Percentiles rank a stretch among this genome's conserved stretches.
These are phyloP conservation scores for Adansonia grandidieri DNA, from an alignment of 441 rosid genomes.

Conservation along the genomic window DNA sequence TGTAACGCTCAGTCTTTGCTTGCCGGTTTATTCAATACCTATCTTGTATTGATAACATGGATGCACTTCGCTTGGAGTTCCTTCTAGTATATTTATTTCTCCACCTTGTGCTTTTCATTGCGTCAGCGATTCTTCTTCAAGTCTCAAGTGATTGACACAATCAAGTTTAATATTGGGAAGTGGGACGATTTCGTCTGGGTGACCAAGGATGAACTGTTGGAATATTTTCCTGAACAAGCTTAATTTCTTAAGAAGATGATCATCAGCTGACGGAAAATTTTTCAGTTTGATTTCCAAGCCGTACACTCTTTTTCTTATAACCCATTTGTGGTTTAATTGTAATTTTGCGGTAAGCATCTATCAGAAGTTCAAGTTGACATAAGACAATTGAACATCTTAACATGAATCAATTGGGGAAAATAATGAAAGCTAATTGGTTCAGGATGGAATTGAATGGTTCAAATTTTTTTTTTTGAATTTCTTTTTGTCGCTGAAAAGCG, in stretches of 20 bases:
- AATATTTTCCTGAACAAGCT: constrained; percentile 74
- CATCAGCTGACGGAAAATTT: constrained; percentile 55
- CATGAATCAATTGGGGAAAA: background rate
- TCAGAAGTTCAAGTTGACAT: constrained; percentile 3
- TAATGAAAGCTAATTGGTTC: constrained; percentile 4
- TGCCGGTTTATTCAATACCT: background rate
- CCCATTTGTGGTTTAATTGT: constrained; percentile 18
- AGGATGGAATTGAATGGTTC: background rate
- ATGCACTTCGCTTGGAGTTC: background rate
- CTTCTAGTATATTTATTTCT: background rate
- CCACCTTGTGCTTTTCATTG: background rate
- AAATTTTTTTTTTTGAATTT: too few relatives aligned
- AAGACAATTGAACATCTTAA: constrained; percentile 13
- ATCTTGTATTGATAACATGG: background rate
- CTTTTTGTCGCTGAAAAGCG: background rate
- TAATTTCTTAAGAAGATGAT: constrained; percentile 77
- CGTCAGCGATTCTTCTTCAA: constrained; percentile 78
- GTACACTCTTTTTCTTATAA: background rate
- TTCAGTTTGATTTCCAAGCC: background rate
- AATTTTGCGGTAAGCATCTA: constrained; percentile 15
- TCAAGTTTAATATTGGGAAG: constrained; percentile 55
- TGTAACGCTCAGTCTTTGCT: background rate
- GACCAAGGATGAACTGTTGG: constrained; percentile 71
- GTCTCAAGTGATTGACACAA: constrained; percentile 75
- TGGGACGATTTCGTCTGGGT: constrained; percentile 83